Evolutionary conservation across 1,139 yeast species (phyloP), one percentile per base, ranked within the genome.

Genomic region (Kurtzmaniella quercitrusa): DNA sequence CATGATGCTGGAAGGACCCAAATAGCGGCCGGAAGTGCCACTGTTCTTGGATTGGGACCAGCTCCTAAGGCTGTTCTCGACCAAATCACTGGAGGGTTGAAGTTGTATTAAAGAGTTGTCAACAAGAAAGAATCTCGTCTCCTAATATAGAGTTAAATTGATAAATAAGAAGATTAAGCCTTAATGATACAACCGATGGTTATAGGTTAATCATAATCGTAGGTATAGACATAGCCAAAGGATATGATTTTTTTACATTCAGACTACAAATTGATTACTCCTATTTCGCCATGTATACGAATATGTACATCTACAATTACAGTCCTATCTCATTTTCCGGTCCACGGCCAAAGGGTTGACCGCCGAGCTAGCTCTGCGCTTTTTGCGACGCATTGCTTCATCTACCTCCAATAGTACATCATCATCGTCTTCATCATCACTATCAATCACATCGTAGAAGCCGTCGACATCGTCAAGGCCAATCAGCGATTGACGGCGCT

Each of bases 1-100:
- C 95, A 86, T 53, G 99, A 93, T 65, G 98, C 98, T 23, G 98
- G 98, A 3, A 76, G 98, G 55, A 94, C 98, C 0, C 98, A 93
- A 60, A 82, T 93, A 40, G 96, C 89, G 9, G 86, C 96, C 5
- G 98, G 98, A 1, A 82, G 94, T 49, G 95, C 95, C 2, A 93
- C 98, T 0, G 98, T 94, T 0, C 67, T 93, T 22, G 98, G 98
- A 0, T 61, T 93, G 26, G 98, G 99, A 0, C 99, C 99, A 1
- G 98, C 96, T 12, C 98, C 98, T n/a, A 87, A 86, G 54, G 58
- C 76, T 0, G 80, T 83, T 0, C 63, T 93, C 45, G 96, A 93
- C 59, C 79, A 83, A 56, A 81, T 93, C 42, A 89, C 98, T 0
- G 84, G 88, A 8, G 82, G 75, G 28, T 70, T 93, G 54, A 87